Percentiles rank a stretch among this genome's conserved stretches.
Evolutionary conservation across 73 alveolate species (phyloP).

Genomic region (Effrenium voratum): DNA sequence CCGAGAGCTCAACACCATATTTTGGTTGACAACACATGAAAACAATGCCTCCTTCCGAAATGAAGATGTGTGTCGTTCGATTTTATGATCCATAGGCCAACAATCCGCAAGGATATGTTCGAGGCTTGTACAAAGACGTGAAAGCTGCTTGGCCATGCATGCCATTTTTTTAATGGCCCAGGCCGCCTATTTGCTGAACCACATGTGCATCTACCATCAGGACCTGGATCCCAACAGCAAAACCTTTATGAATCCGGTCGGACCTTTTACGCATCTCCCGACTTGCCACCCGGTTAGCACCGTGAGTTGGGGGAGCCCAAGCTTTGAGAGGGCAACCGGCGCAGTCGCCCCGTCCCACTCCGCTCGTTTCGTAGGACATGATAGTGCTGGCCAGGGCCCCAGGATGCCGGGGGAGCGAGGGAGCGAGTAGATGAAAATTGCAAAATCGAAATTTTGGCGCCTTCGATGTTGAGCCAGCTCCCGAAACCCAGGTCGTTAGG

Average conservation of each 20-base stretch:
- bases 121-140: background rate
- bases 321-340: background rate
- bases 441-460: no score
- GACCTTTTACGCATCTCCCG: background rate
- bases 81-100: background rate
- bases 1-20: background rate
- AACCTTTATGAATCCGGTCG: background rate
- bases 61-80: background rate
- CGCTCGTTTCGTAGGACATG: background rate
- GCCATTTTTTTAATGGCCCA: background rate
- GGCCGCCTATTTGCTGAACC: constrained; percentile 26
- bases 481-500: no score
- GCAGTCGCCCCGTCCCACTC: background rate
- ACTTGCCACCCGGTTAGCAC: background rate
- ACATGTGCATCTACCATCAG: constrained; percentile 27
- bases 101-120: no score
- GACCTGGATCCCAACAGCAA: background rate
- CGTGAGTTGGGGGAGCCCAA: background rate
- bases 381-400: no score
- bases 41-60: background rate
- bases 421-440: no score
- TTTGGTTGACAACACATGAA: no score
- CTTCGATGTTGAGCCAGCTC: no score
- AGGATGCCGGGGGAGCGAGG: no score
- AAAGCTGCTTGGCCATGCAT: background rate